phyloP scores from a whole-genome alignment of 2,329 filamentous ascomycete species.

The Epichloe sibirici region DNA sequence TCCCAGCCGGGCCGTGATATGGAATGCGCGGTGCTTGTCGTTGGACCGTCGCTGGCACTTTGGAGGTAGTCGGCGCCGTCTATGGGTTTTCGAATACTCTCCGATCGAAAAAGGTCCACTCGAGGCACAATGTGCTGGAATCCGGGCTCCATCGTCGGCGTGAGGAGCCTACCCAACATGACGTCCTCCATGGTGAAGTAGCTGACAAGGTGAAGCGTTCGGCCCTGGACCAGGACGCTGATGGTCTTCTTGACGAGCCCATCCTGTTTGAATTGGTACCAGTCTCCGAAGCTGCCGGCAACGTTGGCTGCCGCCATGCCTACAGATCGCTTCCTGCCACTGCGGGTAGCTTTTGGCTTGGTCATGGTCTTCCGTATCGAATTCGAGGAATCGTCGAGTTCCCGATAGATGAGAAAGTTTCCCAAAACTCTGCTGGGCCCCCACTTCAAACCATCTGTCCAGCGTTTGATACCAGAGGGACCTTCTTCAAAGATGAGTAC shows the following conservation, averaged over 20 bases:
- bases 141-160: background rate
- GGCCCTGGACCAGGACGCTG: constrained; percentile 59
- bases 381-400: constrained; percentile 40
- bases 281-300: constrained; percentile 70
- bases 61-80: background rate
- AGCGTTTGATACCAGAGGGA: constrained; percentile 79
- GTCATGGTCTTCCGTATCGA: background rate
- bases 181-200: constrained; percentile 70
- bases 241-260: constrained; percentile 88
- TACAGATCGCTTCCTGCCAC: background rate
- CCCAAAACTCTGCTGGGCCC: constrained; percentile 77
- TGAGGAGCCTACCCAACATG: constrained; percentile 1
- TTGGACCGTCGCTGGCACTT: background rate
- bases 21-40: background rate
- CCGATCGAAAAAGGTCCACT: constrained; percentile 1
- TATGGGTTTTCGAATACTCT: constrained; percentile 4
- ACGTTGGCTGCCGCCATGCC: constrained; percentile 5
- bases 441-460: constrained; percentile 85
- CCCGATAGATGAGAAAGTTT: constrained; percentile 75
- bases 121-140: constrained; percentile 1
- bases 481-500: constrained; percentile 87
- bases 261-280: constrained; percentile 70
- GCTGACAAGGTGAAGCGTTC: constrained; percentile 72
- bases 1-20: constrained; percentile 2
- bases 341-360: background rate